Percentiles rank a stretch among this genome's conserved stretches.
Conservation (phyloP, 257 asterid genomes). For the Echites panduratus region DNA sequence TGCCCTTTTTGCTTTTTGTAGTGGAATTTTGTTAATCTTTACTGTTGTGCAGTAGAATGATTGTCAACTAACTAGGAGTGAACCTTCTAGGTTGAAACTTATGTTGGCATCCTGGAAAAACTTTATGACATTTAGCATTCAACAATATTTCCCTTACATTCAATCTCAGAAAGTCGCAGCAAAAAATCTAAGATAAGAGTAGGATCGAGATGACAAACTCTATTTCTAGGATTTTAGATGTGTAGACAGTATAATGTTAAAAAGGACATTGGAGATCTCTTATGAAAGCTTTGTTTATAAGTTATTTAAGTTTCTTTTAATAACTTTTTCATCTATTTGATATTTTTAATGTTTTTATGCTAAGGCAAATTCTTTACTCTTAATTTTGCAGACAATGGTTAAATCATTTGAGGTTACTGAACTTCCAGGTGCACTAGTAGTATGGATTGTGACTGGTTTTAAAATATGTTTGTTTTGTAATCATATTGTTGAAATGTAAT, state of each 20-base stretch:
- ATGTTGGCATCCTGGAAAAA: background rate
- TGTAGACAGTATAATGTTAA: background rate
- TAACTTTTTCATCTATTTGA: background rate
- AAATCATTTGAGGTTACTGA: conserved; percentile 96
- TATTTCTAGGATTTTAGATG: background rate
- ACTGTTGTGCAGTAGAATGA: too few relatives aligned
- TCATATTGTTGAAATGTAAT: conserved; percentile 9
- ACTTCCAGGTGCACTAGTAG: conserved; percentile 68
- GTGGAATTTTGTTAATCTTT: background rate
- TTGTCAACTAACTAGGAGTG: background rate
- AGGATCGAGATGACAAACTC: background rate
- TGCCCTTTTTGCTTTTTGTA: background rate
- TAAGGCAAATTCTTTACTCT: conserved; percentile 17
- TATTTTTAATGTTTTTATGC: background rate
- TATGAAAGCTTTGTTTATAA: background rate
- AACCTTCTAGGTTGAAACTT: background rate
- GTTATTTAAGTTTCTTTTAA: background rate
- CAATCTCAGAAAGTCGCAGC: background rate
- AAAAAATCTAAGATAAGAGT: background rate
- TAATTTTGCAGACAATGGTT: conserved; percentile 69
- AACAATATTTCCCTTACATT: background rate
- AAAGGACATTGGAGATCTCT: background rate
- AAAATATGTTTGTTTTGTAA: background rate
- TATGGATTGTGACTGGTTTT: conserved; percentile 13
- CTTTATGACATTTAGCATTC: background rate